phyloP scores from a whole-genome alignment of 768 basidiomycete genomes.

The Lanmaoa rubissima region DNA sequence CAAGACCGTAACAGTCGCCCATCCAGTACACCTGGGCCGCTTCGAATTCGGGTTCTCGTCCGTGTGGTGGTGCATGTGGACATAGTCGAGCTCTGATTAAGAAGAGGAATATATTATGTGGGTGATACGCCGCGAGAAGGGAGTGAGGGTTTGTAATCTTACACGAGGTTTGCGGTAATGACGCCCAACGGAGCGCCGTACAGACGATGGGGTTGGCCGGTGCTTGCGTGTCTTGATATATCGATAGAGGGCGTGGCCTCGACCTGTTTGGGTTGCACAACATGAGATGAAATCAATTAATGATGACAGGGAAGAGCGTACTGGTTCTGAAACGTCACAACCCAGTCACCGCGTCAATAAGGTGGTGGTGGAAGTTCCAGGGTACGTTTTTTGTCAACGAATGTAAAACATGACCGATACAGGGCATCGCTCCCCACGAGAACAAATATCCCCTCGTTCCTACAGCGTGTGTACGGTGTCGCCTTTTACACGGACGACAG shows the following conservation, averaged over 20 bases:
- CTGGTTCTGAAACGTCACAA: slow-evolving; percentile 39
- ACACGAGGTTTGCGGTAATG: slow-evolving; percentile 36
- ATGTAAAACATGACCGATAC: no score
- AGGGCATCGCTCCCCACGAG: neutral
- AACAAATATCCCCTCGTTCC: neutral
- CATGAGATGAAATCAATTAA: slow-evolving; percentile 10
- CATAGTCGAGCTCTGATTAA: slow-evolving; percentile 45
- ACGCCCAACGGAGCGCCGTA: slow-evolving; percentile 36
- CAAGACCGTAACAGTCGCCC: slow-evolving; percentile 52
- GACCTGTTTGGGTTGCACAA: slow-evolving; percentile 28
- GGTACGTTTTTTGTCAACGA: no score
- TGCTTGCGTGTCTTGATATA: slow-evolving; percentile 37
- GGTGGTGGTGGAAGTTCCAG: no score
- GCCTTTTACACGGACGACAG: neutral
- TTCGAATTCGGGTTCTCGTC: slow-evolving; percentile 42
- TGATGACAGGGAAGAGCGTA: slow-evolving; percentile 12
- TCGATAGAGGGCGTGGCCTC: slow-evolving; percentile 34
- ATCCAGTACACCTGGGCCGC: slow-evolving; percentile 77
- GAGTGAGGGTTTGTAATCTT: slow-evolving; percentile 21
- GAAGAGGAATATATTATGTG: slow-evolving; percentile 25
- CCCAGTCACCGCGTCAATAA: slow-evolving; percentile 62
- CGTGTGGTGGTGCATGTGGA: slow-evolving; percentile 22
- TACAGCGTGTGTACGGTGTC: neutral
- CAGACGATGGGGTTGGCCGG: slow-evolving; percentile 31
- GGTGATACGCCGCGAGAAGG: slow-evolving; percentile 29